Percentiles rank a stretch among this genome's conserved stretches.
These are phyloP conservation scores for Russula dissimulans DNA, from an alignment of 768 basidiomycete genomes.

Conservation along the genomic window DNA sequence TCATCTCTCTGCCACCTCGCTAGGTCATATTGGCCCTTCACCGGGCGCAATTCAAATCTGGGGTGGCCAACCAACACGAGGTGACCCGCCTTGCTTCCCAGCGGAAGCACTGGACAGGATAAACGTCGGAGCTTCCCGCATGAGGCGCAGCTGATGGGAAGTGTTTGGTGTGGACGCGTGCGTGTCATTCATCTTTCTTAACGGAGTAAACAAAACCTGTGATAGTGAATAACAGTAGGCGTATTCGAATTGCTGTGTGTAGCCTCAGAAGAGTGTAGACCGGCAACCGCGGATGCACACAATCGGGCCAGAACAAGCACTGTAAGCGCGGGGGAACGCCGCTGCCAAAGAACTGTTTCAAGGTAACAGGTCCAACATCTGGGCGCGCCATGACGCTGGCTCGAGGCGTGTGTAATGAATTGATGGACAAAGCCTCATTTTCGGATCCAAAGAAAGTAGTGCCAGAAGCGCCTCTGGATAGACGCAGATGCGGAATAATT, in stretches of 20 bases:
- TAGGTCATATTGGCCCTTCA: background rate
- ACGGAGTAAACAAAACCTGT: conserved; percentile 1
- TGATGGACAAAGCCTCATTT: background rate
- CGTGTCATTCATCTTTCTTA: background rate
- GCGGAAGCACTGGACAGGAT: background rate
- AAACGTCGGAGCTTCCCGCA: background rate
- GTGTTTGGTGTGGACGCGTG: background rate
- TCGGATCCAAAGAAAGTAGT: background rate
- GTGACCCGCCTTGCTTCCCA: background rate
- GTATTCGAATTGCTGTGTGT: background rate
- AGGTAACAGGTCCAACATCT: background rate
- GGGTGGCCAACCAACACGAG: background rate
- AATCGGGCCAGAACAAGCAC: background rate
- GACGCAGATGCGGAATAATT: background rate
- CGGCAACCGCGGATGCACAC: background rate
- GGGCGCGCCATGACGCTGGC: background rate
- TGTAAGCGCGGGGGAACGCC: background rate
- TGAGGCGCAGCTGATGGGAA: background rate
- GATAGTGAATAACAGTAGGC: background rate
- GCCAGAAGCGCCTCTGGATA: background rate
- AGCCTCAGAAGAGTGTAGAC: background rate
- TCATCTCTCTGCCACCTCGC: background rate
- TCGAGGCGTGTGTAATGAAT: background rate
- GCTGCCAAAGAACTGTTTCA: background rate
- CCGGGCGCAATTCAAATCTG: background rate